A percentile compares a stretch with the other conserved stretches of the same genome.
phyloP scores from a whole-genome alignment of 805 yeast species.

The Saccharomycopsis sp. region DNA sequence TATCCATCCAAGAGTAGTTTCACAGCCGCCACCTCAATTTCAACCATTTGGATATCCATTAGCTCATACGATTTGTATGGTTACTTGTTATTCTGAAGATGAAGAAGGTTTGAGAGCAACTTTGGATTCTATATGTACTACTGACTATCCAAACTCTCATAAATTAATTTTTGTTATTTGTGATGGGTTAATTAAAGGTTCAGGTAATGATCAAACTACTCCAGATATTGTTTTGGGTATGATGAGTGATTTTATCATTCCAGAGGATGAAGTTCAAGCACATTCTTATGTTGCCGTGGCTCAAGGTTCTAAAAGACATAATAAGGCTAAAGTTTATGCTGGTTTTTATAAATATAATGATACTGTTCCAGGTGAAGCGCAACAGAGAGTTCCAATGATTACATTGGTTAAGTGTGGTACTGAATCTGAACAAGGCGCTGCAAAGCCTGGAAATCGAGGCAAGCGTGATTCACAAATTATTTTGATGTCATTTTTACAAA shows the following conservation, averaged over 20 bases:
- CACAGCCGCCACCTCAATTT: slow-evolving; percentile 85
- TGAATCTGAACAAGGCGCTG: slow-evolving; percentile 60
- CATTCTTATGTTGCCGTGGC: slow-evolving; percentile 94
- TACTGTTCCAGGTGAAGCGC: slow-evolving; percentile 73
- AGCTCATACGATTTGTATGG: slow-evolving; percentile 64
- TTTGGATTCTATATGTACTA: slow-evolving; percentile 86
- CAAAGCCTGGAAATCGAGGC: slow-evolving; percentile 91
- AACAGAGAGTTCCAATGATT: slow-evolving; percentile 76
- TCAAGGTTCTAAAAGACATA: slow-evolving; percentile 88
- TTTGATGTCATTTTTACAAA: slow-evolving; percentile 84
- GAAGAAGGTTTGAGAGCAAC: slow-evolving; percentile 81
- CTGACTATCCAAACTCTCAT: slow-evolving; percentile 93
- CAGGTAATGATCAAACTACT: slow-evolving; percentile 81
- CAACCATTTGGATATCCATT: slow-evolving; percentile 84
- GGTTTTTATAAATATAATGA: slow-evolving; percentile 84
- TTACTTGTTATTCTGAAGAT: slow-evolving; percentile 95
- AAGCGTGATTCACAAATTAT: slow-evolving; percentile 92
- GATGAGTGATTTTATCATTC: slow-evolving; percentile 74
- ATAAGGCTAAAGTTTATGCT: slow-evolving; percentile 94
- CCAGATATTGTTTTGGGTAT: slow-evolving; percentile 84
- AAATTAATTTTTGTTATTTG: slow-evolving; percentile 79
- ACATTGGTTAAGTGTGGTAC: slow-evolving; percentile 85
- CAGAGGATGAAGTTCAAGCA: slow-evolving; percentile 70
- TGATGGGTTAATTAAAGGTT: slow-evolving; percentile 92
- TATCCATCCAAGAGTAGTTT: slow-evolving; percentile 71